phyloP scores from a whole-genome alignment of 1,139 yeast species.

The Suhomyces anneliseae region DNA sequence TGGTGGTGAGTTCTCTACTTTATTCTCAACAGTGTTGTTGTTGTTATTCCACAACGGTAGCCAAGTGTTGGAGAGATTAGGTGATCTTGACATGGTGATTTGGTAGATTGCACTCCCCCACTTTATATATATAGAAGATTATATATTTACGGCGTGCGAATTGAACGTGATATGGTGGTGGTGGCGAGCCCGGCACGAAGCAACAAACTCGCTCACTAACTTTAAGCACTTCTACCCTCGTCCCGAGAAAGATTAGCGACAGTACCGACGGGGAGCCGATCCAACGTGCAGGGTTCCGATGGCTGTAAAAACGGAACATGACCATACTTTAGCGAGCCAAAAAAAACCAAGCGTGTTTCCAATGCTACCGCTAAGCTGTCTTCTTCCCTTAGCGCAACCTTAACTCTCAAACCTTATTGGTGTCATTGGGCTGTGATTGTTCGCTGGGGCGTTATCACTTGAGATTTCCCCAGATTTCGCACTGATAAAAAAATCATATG shows the following conservation, averaged over 20 bases:
- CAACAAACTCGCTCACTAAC: no score
- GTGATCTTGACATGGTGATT: constrained; percentile 5
- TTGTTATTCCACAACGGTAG: constrained; percentile 8
- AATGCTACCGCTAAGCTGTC: no score
- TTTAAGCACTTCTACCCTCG: no score
- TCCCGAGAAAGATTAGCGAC: no score
- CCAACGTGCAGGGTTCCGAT: no score
- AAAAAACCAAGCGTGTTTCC: no score
- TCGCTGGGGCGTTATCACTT: background rate
- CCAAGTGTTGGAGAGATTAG: constrained; percentile 8
- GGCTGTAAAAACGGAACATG: no score
- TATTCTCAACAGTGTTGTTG: background rate
- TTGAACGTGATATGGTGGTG: background rate
- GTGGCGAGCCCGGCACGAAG: no score
- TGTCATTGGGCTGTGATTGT: background rate
- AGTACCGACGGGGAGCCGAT: no score
- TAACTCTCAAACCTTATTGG: background rate
- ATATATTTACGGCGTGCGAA: background rate
- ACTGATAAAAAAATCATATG: background rate
- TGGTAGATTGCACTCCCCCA: background rate
- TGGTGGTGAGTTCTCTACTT: no score
- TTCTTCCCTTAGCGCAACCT: no score
- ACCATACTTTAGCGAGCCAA: no score
- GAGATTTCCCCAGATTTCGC: background rate
- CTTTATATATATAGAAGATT: background rate